Evolutionary conservation across 1,284 basidiomycete species (phyloP), one percentile per base, ranked within the genome.

Genomic region (Papiliotrema nemorosa): DNA sequence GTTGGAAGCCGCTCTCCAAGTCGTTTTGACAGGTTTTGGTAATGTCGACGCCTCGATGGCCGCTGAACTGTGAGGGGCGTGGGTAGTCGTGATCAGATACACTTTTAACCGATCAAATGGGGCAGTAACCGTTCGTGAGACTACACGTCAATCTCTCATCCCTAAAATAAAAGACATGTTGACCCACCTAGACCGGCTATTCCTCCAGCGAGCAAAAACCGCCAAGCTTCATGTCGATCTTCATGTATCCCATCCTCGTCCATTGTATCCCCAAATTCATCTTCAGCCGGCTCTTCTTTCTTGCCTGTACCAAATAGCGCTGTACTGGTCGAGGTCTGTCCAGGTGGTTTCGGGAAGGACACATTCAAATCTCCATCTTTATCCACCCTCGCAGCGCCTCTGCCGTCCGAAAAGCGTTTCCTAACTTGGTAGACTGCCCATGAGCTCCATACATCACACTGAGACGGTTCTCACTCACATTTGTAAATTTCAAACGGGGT

Each of bases 101-200:
- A 99, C 84, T 76, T 97, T 99, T 44, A 99, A 79, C 51, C 96
- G 84, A 75, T 99, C 96, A 62, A 98, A 97, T 0, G 96, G 96
- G 5, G 96, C 96, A 0, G 96, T 99, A 53, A 90, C 92, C 33
- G 92, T 89, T 58, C 96, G 81, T 18, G 93, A 97, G 20, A 97
- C 93, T 87, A 72, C 1, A 20, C 10, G 13, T 13, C 16, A 20
- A 3, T 31, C 16, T 21, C 18, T n/a, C 12, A 29, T 3, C 2
- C 14, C 20, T 5, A 26, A n/a, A 44, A 31, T 14, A 31, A 31
- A 31, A 31, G 29, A 31, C 21, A 49, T 20, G 40, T 13, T 4
- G 9, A 70, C 81, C 74, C 67, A 89, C 90, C 87, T 57, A 88
- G 89, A 49, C 94, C 94, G 14, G 94, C 96, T 16, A 96, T 79